Conservation (phyloP, 306 rosid species). For the Notholithocarpus densiflorus region DNA sequence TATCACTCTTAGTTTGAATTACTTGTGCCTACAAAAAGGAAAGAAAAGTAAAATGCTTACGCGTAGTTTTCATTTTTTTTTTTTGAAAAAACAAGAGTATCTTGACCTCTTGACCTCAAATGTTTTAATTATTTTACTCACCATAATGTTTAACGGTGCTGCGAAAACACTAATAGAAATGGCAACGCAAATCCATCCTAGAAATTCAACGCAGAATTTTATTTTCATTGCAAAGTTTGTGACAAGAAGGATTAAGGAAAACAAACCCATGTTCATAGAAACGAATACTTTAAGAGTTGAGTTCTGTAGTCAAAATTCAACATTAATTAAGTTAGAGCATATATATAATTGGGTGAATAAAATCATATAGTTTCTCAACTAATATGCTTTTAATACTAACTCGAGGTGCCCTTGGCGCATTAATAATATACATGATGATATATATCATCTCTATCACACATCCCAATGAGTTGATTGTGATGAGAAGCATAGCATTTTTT, state of each 20-base stretch:
- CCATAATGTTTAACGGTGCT: constrained; percentile 79
- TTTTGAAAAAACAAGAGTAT: too few relatives aligned
- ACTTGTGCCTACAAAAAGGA: constrained; percentile 54
- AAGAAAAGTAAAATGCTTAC: background rate
- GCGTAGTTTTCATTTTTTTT: background rate
- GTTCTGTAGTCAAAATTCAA: constrained; percentile 27
- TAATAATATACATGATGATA: constrained; percentile 47
- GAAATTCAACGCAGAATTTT: constrained; percentile 38
- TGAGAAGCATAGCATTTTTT: constrained; percentile 57
- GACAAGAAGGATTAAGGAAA: constrained; percentile 46
- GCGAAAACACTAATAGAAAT: constrained; percentile 66
- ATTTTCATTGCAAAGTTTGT: constrained; percentile 36
- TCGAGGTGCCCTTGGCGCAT: constrained; percentile 52
- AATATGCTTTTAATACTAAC: constrained; percentile 14
- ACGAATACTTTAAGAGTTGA: constrained; percentile 48
- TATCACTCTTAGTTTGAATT: constrained; percentile 25
- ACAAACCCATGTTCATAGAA: constrained; percentile 53
- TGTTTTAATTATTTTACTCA: constrained; percentile 22
- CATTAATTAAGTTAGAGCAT: background rate
- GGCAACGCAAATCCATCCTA: constrained; percentile 81
- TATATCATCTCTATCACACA: constrained; percentile 55
- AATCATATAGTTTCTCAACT: too few relatives aligned
- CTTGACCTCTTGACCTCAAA: background rate
- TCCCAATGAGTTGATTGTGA: constrained; percentile 82
- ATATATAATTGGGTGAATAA: background rate